phyloP scores from a whole-genome alignment of 352 stramenopile genomes.

The Phytophthora nicotianae region DNA sequence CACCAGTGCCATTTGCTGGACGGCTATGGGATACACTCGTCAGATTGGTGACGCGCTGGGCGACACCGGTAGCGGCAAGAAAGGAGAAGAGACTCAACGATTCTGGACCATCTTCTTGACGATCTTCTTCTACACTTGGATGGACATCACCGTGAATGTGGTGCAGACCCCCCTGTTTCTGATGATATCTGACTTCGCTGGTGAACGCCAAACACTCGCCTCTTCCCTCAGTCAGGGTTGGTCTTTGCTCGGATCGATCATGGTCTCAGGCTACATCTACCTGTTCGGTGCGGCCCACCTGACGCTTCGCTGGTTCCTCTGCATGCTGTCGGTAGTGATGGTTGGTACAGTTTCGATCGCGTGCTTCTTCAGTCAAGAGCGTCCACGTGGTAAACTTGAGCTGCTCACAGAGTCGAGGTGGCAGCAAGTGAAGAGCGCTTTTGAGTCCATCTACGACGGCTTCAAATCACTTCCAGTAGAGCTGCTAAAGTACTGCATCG shows the following conservation, averaged over 20 bases:
- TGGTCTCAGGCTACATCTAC: slow-evolving; percentile 35
- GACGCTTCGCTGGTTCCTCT: slow-evolving; percentile 32
- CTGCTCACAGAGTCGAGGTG: slow-evolving; percentile 8
- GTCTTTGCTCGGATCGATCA: slow-evolving; percentile 19
- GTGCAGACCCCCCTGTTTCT: slow-evolving; percentile 30
- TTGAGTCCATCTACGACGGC: slow-evolving; percentile 38
- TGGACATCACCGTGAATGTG: slow-evolving; percentile 37
- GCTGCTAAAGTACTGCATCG: slow-evolving; percentile 49
- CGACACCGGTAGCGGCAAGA: slow-evolving; percentile 24
- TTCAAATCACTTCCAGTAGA: slow-evolving; percentile 43
- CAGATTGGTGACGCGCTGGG: slow-evolving; percentile 43
- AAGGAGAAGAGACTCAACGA: slow-evolving; percentile 25
- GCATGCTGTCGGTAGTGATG: slow-evolving; percentile 30
- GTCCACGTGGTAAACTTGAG: slow-evolving; percentile 16
- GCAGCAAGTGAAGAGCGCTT: slow-evolving; percentile 25
- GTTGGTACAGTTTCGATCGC: slow-evolving; percentile 18
- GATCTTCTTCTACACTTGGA: slow-evolving; percentile 35
- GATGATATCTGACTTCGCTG: slow-evolving; percentile 30
- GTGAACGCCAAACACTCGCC: slow-evolving; percentile 29
- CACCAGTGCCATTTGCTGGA: slow-evolving; percentile 47
- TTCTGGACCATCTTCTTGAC: slow-evolving; percentile 36
- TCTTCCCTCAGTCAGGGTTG: slow-evolving; percentile 26
- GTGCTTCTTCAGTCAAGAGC: slow-evolving; percentile 27
- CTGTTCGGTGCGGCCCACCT: slow-evolving; percentile 28
- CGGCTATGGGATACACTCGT: slow-evolving; percentile 58